Percentiles rank a stretch among this genome's conserved stretches.
Conservation (phyloP, 352 stramenopile genomes). For the Pythium volutum region DNA sequence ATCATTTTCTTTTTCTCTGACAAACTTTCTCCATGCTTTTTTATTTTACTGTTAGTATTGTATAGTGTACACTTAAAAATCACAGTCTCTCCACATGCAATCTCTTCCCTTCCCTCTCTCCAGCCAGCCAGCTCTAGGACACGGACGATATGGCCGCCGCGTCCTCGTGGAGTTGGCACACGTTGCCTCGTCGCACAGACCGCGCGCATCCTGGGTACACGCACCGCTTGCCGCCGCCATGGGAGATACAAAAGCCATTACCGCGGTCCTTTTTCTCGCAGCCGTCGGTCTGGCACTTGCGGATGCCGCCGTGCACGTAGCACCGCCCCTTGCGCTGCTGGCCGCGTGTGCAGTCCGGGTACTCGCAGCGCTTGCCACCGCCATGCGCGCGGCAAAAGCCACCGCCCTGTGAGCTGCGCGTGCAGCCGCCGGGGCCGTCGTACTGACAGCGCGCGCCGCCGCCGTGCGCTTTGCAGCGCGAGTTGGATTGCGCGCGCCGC, state of each 20-base stretch:
- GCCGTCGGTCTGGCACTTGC: constrained; percentile 62
- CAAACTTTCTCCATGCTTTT: not conserved
- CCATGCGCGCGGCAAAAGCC: constrained; percentile 78
- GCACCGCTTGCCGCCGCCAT: constrained; percentile 61
- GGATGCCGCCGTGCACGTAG: constrained; percentile 83
- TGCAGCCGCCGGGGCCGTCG: constrained; percentile 53
- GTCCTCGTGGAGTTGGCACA: constrained; percentile 61
- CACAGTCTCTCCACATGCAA: not conserved
- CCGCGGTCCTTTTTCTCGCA: constrained; percentile 88
- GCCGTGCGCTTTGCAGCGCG: constrained; percentile 75
- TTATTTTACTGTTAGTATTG: constrained; percentile 5
- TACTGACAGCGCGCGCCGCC: constrained; percentile 74
- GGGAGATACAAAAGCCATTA: constrained; percentile 72
- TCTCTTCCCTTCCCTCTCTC: too few relatives aligned
- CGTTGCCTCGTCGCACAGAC: constrained; percentile 49
- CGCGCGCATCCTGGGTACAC: constrained; percentile 39
- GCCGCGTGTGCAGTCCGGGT: constrained; percentile 58
- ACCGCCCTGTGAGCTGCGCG: constrained; percentile 68
- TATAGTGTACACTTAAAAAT: constrained; percentile 20
- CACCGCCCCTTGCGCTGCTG: constrained; percentile 82
- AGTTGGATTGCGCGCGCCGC: constrained; percentile 77
- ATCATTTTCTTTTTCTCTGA: not conserved
- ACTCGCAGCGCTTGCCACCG: constrained; percentile 81
- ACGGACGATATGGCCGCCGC: constrained; percentile 1
- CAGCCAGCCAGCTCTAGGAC: too few relatives aligned